Evolutionary conservation across 225 moss, liverwort and hornwort genomes (phyloP).

Genomic region (Bryoerythrophyllum caledonicum): DNA sequence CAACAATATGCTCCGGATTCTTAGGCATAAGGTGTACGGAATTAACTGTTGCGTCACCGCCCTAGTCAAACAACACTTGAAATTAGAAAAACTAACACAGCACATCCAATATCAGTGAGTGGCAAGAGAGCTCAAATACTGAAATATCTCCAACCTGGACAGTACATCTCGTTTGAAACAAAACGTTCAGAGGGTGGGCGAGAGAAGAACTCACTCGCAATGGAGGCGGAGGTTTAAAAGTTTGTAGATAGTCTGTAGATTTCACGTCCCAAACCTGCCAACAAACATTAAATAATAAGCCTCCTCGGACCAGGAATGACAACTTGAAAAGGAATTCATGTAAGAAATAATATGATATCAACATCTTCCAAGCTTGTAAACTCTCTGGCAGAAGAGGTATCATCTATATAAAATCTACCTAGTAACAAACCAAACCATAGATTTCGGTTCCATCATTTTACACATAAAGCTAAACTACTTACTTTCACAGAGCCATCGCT

Average conservation of each 20-base stretch:
- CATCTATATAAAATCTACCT: background rate
- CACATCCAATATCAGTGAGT: background rate
- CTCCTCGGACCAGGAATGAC: background rate
- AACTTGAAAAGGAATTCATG: background rate
- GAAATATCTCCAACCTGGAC: background rate
- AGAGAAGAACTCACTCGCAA: conserved; percentile 59
- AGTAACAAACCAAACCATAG: background rate
- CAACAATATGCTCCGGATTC: conserved; percentile 89
- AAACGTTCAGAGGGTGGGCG: background rate
- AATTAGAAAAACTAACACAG: conserved; percentile 17
- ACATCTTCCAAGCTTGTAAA: background rate
- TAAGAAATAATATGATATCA: background rate
- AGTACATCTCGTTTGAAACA: background rate
- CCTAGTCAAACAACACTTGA: conserved; percentile 42
- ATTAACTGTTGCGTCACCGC: conserved; percentile 91
- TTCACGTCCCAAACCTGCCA: conserved; percentile 99
- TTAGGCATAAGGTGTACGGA: conserved; percentile 89
- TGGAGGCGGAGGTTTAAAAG: conserved; percentile 97
- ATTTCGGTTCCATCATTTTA: background rate
- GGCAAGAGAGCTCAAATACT: background rate
- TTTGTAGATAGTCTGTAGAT: conserved; percentile 83
- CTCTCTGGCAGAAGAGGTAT: background rate
- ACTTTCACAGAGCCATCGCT: conserved; percentile 99
- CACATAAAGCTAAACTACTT: conserved; percentile 26
- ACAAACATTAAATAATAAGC: background rate